A percentile compares a stretch with the other conserved stretches of the same genome.
Conservation (phyloP, 371 early-diverging fungal genomes). For the Mortierella sp. region DNA sequence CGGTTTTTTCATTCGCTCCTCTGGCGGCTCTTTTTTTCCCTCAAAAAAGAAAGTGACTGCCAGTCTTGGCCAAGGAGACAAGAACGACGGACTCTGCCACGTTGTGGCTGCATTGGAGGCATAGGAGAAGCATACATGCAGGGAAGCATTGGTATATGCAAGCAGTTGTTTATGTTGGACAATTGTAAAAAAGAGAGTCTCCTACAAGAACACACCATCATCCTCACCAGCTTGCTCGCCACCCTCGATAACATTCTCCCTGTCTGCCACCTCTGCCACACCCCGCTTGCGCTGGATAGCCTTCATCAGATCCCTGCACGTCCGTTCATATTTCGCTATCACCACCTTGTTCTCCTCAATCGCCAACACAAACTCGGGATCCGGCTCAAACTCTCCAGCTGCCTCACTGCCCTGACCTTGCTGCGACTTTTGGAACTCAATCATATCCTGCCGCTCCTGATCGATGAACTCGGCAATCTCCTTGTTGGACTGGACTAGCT, state of each 20-base stretch:
- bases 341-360: slow-evolving; percentile 51
- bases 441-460: slow-evolving; percentile 39
- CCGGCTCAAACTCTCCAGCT: slow-evolving; percentile 8
- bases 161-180: too few species aligned
- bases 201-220: slow-evolving; percentile 17
- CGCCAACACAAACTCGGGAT: slow-evolving; percentile 54
- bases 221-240: neutral
- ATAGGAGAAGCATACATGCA: neutral
- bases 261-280: neutral
- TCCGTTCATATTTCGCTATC: slow-evolving; percentile 42
- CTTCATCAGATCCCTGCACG: slow-evolving; percentile 27
- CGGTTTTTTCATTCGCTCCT: neutral
- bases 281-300: slow-evolving; percentile 39
- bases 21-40: neutral
- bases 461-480: slow-evolving; percentile 53
- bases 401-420: neutral
- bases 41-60: neutral
- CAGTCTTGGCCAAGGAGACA: neutral
- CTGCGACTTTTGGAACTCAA: slow-evolving; percentile 10
- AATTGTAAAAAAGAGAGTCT: neutral
- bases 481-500: slow-evolving; percentile 44
- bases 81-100: neutral
- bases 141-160: neutral
- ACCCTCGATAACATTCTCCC: neutral
- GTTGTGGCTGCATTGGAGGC: neutral